phyloP scores from a whole-genome alignment of 345 rosid species.

The Populus alba region DNA sequence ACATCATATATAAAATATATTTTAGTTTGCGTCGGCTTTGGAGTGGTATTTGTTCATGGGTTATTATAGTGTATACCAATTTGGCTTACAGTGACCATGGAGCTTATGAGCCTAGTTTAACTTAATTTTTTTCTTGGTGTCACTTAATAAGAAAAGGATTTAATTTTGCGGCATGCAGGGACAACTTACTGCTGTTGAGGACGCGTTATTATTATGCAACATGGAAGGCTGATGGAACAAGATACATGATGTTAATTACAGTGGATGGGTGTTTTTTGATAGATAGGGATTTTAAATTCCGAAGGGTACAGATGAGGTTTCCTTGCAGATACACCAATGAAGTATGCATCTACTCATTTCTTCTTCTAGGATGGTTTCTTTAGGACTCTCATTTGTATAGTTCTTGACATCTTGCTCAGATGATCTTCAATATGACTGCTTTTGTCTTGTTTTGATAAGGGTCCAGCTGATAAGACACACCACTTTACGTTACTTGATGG shows the following conservation, averaged over 20 bases:
- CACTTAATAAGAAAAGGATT: background rate
- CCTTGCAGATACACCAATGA: conserved; percentile 66
- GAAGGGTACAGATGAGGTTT: conserved; percentile 97
- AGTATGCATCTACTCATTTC: conserved; percentile 46
- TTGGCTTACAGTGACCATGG: background rate
- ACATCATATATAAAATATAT: background rate
- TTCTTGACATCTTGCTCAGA: background rate
- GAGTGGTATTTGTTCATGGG: background rate
- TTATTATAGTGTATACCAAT: background rate
- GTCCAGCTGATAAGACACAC: conserved; percentile 71
- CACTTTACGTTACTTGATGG: conserved; percentile 92
- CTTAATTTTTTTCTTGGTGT: background rate
- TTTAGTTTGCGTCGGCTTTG: background rate
- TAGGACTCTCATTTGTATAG: background rate
- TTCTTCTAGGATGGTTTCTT: background rate
- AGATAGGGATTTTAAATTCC: conserved; percentile 81
- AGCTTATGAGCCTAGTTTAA: background rate
- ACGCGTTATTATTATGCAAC: conserved; percentile 97
- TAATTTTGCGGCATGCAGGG: conserved; percentile 50
- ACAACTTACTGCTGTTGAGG: conserved; percentile 81
- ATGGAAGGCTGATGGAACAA: conserved; percentile 99
- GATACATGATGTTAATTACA: conserved; percentile 95
- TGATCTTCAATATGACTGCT: conserved; percentile 19
- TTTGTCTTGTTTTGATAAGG: conserved; percentile 43
- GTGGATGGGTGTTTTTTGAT: conserved; percentile 84